Evolutionary conservation across 1,284 basidiomycete species (phyloP).

Genomic region (Moesziomyces sp.): DNA sequence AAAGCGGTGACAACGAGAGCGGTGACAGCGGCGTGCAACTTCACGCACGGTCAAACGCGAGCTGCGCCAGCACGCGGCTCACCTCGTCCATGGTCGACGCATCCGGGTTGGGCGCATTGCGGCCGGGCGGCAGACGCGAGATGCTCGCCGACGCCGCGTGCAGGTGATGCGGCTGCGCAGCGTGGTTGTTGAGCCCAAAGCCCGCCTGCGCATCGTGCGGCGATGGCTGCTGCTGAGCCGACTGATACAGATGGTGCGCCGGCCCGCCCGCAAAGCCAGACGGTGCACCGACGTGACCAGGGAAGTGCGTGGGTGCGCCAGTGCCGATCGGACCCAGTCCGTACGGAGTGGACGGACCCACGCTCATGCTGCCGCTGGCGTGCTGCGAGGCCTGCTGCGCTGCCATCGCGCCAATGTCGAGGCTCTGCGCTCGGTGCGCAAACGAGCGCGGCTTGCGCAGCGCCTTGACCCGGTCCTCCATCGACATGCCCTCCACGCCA

Average conservation of each 20-base stretch:
- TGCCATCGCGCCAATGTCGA: slow-evolving; percentile 58
- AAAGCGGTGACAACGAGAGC: no score
- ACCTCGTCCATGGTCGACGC: slow-evolving; percentile 63
- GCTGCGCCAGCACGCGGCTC: slow-evolving; percentile 60
- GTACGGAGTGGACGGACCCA: slow-evolving; percentile 43
- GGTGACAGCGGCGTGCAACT: no score
- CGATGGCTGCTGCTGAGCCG: slow-evolving; percentile 11
- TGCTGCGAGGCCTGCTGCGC: slow-evolving; percentile 53
- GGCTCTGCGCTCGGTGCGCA: slow-evolving; percentile 59
- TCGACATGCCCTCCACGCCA: slow-evolving; percentile 42
- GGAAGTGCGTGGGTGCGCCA: slow-evolving; percentile 30
- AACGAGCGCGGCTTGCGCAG: slow-evolving; percentile 60
- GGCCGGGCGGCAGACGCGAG: slow-evolving; percentile 49
- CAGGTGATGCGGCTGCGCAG: slow-evolving; percentile 28
- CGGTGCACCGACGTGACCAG: slow-evolving; percentile 35
- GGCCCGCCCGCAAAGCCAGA: slow-evolving; percentile 16
- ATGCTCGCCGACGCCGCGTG: slow-evolving; percentile 51
- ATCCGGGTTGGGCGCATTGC: slow-evolving; percentile 33
- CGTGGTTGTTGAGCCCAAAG: slow-evolving; percentile 11
- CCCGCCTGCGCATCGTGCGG: slow-evolving; percentile 18
- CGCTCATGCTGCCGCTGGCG: slow-evolving; percentile 32
- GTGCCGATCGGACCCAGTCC: slow-evolving; percentile 49
- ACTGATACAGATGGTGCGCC: slow-evolving; percentile 26
- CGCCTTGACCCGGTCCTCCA: slow-evolving; percentile 53
- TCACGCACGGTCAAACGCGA: slow-evolving; percentile 58